Evolutionary conservation across 106 monocot species (phyloP), one percentile per base, ranked within the genome.

Genomic region (Alisma plantagoaquatica): DNA sequence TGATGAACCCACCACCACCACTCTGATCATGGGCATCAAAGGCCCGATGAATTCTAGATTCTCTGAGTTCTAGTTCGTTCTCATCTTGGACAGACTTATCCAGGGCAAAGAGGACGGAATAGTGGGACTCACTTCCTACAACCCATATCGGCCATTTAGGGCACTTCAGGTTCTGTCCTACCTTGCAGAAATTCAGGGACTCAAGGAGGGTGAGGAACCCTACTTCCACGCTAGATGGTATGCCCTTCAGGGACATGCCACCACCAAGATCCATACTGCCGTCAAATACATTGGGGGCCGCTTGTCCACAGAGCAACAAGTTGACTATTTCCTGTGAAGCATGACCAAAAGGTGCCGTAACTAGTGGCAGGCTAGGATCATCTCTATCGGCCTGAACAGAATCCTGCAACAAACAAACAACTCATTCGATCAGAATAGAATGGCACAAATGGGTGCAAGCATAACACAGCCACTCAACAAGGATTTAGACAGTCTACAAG

Each of bases 321-420:
- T 96, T 96, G 69, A 96, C 87, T 35, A 96, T 88, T 56, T 96
- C 94, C 94, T 98, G 96, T 50, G 96, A 98, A 25, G 96, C 96
- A 65, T 98, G 96, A n/a, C 96, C 96, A 67, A 98, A 98, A 41
- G 96, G 96, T 43, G 96, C 78, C 44, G 96, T 98, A 23, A 98
- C 89, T 43, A 98, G 49, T 42, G 96, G 89, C 27, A 76, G 56
- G 54, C 51, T 76, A n/a, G 96, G 96, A 60, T 98, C 94, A 53
- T 96, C 94, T 68, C 94, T 70, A 46, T 98, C 94, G 15, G 58
- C 74, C 73, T 87, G 88, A 70, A 94, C 72, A 10, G 64, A 57
- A 33, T 94, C 80, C 94, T 94, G 53, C 29, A 72, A 12, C 20
- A 51, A 10, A 61, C 35, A 38, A 38, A 38, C 35, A 38, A 14